These are phyloP conservation scores for Colletotrichum theobromicola DNA, from an alignment of 2,329 filamentous ascomycete species.

Conservation along the genomic window DNA sequence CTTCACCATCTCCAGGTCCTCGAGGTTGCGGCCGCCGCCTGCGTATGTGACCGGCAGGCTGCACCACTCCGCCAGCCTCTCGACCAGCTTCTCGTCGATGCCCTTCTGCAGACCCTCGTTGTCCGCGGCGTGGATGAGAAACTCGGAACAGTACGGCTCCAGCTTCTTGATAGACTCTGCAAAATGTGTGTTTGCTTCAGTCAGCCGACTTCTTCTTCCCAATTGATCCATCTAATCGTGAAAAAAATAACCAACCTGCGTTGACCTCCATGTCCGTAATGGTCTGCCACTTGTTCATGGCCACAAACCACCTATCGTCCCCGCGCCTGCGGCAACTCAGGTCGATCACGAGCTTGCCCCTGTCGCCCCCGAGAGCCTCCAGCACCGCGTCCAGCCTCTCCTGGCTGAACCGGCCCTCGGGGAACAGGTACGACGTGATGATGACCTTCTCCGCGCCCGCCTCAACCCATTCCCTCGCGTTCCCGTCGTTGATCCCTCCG, in stretches of 20 bases:
- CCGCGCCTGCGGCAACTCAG: conserved; percentile 84
- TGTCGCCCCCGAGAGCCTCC: conserved; percentile 73
- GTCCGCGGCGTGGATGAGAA: conserved; percentile 95
- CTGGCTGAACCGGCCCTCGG: conserved; percentile 80
- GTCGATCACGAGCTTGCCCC: conserved; percentile 87
- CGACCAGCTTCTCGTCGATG: conserved; percentile 85
- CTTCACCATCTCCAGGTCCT: conserved; percentile 85
- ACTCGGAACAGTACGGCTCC: conserved; percentile 94
- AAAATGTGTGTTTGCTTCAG: background rate
- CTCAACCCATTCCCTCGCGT: conserved; percentile 86
- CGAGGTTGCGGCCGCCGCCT: conserved; percentile 83
- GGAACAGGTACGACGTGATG: conserved; percentile 95
- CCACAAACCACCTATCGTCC: conserved; percentile 85
- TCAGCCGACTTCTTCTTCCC: background rate
- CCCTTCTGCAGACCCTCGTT: conserved; percentile 93
- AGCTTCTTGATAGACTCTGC: conserved; percentile 80
- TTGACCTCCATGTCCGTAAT: conserved; percentile 96
- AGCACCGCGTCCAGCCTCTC: conserved; percentile 77
- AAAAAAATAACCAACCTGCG: conserved; percentile 55
- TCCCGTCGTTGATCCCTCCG: conserved; percentile 88
- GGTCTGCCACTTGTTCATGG: conserved; percentile 99
- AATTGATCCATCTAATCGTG: background rate
- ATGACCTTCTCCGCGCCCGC: conserved; percentile 94
- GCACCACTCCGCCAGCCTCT: conserved; percentile 81
- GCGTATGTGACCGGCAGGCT: conserved; percentile 95